A percentile compares a stretch with the other conserved stretches of the same genome.
These are phyloP conservation scores for Stachybotrys chartarum DNA, from an alignment of 2,329 filamentous ascomycete species.

Conservation along the genomic window DNA sequence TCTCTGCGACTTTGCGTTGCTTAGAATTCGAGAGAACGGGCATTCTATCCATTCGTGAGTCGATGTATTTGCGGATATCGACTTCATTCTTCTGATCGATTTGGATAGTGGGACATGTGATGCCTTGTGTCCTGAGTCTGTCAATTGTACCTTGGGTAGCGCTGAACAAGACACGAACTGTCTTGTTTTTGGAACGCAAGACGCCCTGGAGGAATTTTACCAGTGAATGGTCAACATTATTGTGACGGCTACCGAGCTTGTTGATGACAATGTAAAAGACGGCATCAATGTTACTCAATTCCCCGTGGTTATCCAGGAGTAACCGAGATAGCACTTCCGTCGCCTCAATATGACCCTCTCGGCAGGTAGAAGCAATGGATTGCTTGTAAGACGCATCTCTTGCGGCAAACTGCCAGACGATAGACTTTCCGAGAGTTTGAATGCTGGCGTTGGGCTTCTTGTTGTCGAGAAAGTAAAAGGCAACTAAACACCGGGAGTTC, in stretches of 20 bases:
- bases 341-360: background rate
- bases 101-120: background rate
- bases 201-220: background rate
- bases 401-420: background rate
- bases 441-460: background rate
- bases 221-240: background rate
- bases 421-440: background rate
- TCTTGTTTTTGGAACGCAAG: background rate
- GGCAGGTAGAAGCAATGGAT: background rate
- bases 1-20: background rate
- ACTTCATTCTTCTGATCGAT: background rate
- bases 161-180: background rate
- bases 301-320: background rate
- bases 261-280: background rate
- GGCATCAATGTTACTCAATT: background rate
- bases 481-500: background rate
- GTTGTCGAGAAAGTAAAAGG: background rate
- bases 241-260: background rate
- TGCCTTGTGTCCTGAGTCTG: background rate
- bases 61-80: background rate
- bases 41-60: background rate
- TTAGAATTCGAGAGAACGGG: background rate
- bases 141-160: background rate
- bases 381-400: background rate
- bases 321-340: background rate